Base-by-base conservation (phyloP, 1,284 basidiomycete genomes). In the Stygiomarasmius scandens region DNA sequence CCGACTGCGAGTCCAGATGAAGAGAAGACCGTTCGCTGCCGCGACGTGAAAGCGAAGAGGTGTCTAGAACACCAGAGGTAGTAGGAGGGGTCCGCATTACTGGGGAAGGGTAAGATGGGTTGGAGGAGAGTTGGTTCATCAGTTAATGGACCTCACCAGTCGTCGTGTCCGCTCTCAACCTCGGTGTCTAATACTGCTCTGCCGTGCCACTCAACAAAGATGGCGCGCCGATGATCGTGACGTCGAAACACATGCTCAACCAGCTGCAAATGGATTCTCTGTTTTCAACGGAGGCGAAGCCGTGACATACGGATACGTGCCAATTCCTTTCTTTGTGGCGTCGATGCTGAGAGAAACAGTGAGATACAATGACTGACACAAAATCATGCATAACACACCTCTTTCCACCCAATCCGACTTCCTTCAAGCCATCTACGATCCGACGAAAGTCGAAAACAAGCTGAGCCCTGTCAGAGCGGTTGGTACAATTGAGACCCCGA, bases 371-470 rank as follows among this genome's bases (percentile, higher is more conserved):
- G n/a, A n/a, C n/a, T n/a, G n/a, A n/a, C n/a, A n/a, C n/a, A n/a
- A n/a, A n/a, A n/a, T n/a, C n/a, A n/a, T n/a, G n/a, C n/a, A n/a
- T n/a, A n/a, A 61, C 77, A 58, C 67, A 89, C 86, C 90, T 92
- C 2, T 87, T 90, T 19, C 93, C 93, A 34, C 97, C 97, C 14
- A 98, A 85, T 74, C 98, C 96, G 49, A 96, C 93, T 74, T 99
- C 96, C 74, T 99, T 99, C 67, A 99, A 78, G 16, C 97, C 97
- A 69, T 99, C 97, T 43, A 99, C 97, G 67, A 98, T 97, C 78
- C 98, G 96, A 76, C 99, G 96, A 75, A 99, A 99, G 74, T 98
- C 96, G 69, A 98, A 95, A 48, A 99, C 96, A 62, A 99, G 88
- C 65, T 97, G 95, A 2, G 96, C 95, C 62, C 96, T 90, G 76